Evolutionary conservation across 2,329 filamentous ascomycete genomes (phyloP).

Genomic region (Aureobasidium musti): DNA sequence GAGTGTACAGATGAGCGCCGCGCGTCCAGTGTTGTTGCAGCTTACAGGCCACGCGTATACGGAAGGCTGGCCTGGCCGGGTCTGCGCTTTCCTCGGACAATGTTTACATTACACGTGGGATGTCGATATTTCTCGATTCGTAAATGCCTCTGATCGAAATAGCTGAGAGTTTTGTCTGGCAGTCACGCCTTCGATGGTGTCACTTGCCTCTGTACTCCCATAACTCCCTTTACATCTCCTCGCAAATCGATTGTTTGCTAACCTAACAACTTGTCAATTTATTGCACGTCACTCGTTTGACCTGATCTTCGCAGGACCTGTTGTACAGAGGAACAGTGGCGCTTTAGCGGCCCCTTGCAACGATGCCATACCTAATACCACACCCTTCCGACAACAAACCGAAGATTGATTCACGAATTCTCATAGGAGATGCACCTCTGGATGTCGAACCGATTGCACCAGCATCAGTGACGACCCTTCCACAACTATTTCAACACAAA

Average conservation of each 20-base stretch:
- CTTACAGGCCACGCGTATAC: slow-evolving; percentile 3
- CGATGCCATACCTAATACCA: neutral
- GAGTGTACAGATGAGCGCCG: neutral
- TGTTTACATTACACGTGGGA: neutral
- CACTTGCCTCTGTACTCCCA: neutral
- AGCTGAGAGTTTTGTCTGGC: neutral
- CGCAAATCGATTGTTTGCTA: neutral
- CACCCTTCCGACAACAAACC: neutral
- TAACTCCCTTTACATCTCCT: neutral
- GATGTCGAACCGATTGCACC: neutral
- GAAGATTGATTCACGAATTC: neutral
- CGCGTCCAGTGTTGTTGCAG: neutral
- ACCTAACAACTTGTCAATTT: neutral
- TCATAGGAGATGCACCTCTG: slow-evolving; percentile 3
- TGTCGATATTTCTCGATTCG: neutral
- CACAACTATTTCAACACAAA: slow-evolving; percentile 10
- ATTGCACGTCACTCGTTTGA: neutral
- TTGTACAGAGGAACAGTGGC: neutral
- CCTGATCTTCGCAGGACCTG: neutral
- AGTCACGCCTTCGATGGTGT: slow-evolving; percentile 9
- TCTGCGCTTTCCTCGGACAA: neutral
- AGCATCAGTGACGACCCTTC: neutral
- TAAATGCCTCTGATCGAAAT: neutral
- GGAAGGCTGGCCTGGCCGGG: slow-evolving; percentile 1
- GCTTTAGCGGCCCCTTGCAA: neutral